Evolutionary conservation across 176 grass and related monocot species (phyloP).

Genomic region (Oropetium thomaeum): DNA sequence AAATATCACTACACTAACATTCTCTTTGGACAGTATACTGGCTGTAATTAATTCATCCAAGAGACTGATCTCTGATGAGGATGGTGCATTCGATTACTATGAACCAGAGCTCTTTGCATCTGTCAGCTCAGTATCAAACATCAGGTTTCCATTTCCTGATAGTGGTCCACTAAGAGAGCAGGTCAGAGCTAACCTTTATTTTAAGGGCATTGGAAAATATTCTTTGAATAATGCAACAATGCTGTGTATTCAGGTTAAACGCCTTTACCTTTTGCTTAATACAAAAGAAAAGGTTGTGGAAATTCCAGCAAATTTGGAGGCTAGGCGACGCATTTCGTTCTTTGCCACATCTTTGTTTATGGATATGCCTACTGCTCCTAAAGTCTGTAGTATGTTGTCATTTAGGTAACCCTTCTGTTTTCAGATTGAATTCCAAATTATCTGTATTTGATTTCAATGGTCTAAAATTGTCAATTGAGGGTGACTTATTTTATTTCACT

Average conservation of each 20-base stretch:
- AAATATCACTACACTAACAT: constrained; percentile 25
- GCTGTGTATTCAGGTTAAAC: constrained; percentile 67
- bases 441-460: background rate
- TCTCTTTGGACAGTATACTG: constrained; percentile 59
- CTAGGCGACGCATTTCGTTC: constrained; percentile 78
- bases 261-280: constrained; percentile 71
- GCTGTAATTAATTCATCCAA: constrained; percentile 57
- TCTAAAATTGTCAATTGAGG: background rate
- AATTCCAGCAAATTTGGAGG: constrained; percentile 83
- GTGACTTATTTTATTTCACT: background rate
- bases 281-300: constrained; percentile 79
- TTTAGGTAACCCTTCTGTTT: constrained; percentile 64
- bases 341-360: constrained; percentile 95
- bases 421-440: background rate
- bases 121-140: constrained; percentile 32
- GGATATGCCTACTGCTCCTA: constrained; percentile 89
- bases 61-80: constrained; percentile 39
- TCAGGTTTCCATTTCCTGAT: constrained; percentile 64
- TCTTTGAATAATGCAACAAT: constrained; percentile 9
- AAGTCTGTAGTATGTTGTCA: constrained; percentile 85
- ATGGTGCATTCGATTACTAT: constrained; percentile 44
- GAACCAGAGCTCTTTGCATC: constrained; percentile 84
- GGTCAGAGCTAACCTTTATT: constrained; percentile 47
- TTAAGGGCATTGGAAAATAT: background rate
- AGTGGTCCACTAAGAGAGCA: constrained; percentile 66